Evolutionary conservation across 1,139 yeast genomes (phyloP).

Genomic region (Debaryomyces nepalensis): DNA sequence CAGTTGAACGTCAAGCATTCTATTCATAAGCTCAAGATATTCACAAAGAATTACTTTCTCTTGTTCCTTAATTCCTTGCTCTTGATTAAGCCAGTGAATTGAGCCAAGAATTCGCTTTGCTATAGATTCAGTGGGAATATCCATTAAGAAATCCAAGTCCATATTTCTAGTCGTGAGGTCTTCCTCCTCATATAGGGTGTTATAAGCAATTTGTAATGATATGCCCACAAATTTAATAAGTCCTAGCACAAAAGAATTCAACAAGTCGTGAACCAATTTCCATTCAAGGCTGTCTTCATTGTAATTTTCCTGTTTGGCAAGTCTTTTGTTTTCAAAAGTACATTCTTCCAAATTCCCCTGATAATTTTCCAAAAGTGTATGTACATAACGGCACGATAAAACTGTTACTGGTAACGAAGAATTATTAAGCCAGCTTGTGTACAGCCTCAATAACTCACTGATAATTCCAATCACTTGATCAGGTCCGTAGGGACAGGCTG

Average conservation of each 20-base stretch:
- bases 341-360: slow-evolving; percentile 22
- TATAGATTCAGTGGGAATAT: slow-evolving; percentile 29
- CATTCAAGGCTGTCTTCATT: slow-evolving; percentile 22
- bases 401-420: slow-evolving; percentile 66
- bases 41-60: slow-evolving; percentile 23
- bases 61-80: slow-evolving; percentile 13
- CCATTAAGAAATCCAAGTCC: slow-evolving; percentile 48
- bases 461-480: slow-evolving; percentile 50
- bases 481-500: slow-evolving; percentile 35
- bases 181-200: slow-evolving; percentile 77
- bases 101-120: slow-evolving; percentile 27
- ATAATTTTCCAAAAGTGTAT: slow-evolving; percentile 53
- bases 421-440: slow-evolving; percentile 65
- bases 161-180: slow-evolving; percentile 69
- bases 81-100: slow-evolving; percentile 26
- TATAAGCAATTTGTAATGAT: slow-evolving; percentile 52
- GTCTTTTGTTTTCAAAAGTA: slow-evolving; percentile 26
- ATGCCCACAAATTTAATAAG: slow-evolving; percentile 57
- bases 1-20: slow-evolving; percentile 34
- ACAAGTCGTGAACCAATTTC: slow-evolving; percentile 49
- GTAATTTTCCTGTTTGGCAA: slow-evolving; percentile 12
- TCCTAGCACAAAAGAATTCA: slow-evolving; percentile 53
- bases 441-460: slow-evolving; percentile 47
- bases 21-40: slow-evolving; percentile 34
- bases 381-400: slow-evolving; percentile 67